Evolutionary conservation across 306 rosid species (phyloP), one percentile per base, ranked within the genome.

Genomic region (Castanea mollissima): DNA sequence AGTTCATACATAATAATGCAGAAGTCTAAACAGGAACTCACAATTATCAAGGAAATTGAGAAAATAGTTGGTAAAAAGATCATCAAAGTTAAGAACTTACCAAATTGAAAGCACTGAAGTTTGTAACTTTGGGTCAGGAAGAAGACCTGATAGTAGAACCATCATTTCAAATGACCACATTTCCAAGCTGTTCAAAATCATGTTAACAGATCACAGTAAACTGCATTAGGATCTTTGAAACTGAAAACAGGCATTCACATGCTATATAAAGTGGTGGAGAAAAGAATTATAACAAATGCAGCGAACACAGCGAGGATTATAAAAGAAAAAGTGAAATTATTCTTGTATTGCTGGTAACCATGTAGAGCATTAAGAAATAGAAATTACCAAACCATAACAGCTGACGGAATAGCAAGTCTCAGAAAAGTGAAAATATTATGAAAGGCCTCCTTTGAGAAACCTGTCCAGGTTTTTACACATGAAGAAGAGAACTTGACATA

Each of bases 351-450:
- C 15, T 76, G 38, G 56, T 18, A 78, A 41, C 9, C 20, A 29
- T 10, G 34, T 63, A 31, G 41, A 71, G 71, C 10, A n/a, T 27
- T 21, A 51, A 32, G 78, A 77, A 77, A 75, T 1, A 35, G 46
- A 57, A 81, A 68, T 85, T 86, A 93, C 97, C 98, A 93, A 65
- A 91, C 90, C 97, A 93, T 91, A 41, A 86, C 71, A 80, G 98
- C 93, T 6, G 93, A 91, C 76, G 98, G 97, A 81, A 93, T 78
- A 31, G 97, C 92, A 56, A 93, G 92, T 77, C 64, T 82, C n/a
- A 91, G 35, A 71, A 93, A 90, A 15, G 74, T 21, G 31, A 82
- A 79, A 27, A 90, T 75, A 5, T 86, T 59, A 52, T 77, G 86
- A 14, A 92, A 80, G 29, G 97, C 80, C 51, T 89, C 86, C 71